These are phyloP conservation scores for Clausena lansium DNA, from an alignment of 345 rosid species.

Conservation along the genomic window DNA sequence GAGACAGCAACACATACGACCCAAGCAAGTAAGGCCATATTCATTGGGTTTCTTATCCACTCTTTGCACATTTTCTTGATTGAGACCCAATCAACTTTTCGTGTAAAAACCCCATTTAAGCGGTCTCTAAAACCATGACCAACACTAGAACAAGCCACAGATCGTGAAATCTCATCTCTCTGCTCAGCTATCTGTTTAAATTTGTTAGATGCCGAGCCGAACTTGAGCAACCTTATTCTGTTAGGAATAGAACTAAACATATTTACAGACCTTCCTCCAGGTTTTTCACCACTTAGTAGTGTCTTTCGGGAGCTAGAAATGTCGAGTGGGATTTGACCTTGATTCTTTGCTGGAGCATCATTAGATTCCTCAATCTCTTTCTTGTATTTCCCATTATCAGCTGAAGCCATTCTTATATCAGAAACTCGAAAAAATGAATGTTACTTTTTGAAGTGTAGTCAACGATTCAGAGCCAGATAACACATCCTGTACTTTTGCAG, in stretches of 20 bases:
- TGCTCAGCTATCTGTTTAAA: slow-evolving; percentile 61
- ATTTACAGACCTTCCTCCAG: slow-evolving; percentile 23
- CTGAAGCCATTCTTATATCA: slow-evolving; percentile 39
- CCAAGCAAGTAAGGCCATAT: slow-evolving; percentile 83
- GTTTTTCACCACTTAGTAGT: slow-evolving; percentile 37
- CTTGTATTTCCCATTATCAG: slow-evolving; percentile 35
- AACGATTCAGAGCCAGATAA: slow-evolving; percentile 4
- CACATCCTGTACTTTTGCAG: background rate
- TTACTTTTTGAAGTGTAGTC: background rate
- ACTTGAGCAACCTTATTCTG: slow-evolving; percentile 47
- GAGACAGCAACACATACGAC: slow-evolving; percentile 72
- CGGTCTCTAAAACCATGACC: slow-evolving; percentile 54
- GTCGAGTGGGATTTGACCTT: slow-evolving; percentile 34
- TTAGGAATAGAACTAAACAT: slow-evolving; percentile 27
- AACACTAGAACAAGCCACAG: slow-evolving; percentile 48
- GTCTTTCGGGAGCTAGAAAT: slow-evolving; percentile 46
- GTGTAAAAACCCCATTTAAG: slow-evolving; percentile 47
- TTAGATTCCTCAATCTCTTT: slow-evolving; percentile 46
- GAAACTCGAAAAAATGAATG: background rate
- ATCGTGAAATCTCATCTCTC: slow-evolving; percentile 63
- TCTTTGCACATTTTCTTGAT: slow-evolving; percentile 54
- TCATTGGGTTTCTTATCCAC: slow-evolving; percentile 79
- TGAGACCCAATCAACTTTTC: slow-evolving; percentile 66
- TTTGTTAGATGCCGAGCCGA: slow-evolving; percentile 68
- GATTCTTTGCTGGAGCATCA: slow-evolving; percentile 19